Evolutionary conservation across 2,329 filamentous ascomycete species (phyloP), one percentile per base, ranked within the genome.

Genomic region (Piedraia hortae): DNA sequence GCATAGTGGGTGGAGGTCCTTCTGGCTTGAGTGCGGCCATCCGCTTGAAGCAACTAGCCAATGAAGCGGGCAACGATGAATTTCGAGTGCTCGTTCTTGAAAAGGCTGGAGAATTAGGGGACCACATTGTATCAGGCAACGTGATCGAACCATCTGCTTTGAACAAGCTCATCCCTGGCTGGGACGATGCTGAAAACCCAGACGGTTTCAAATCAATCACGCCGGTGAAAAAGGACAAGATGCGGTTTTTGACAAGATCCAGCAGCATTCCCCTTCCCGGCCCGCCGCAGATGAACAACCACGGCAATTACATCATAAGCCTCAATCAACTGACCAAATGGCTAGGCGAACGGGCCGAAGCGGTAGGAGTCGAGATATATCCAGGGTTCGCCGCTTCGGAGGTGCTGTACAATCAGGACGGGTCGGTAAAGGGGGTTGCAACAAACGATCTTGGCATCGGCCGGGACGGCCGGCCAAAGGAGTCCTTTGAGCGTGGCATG

Each of bases 251-350:
- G 28, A 93, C 82, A 20, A 72, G 80, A 51, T 71, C 56, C 24
- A 54, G 55, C 29, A 54, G 78, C 0, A 63, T 89, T 26, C 75
- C 77, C 4, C 54, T 93, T 23, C 85, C 82, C 1, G 65, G 69
- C 7, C 85, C 85, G 19, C 85, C 85, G 14, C 85, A 93, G 51
- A 97, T 97, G 85, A 65, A 80, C 53, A 97, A 97, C 44, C 63
- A 89, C 38, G 85, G 85, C 34, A 97, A 97, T 50, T 93, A 88
- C 46, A 97, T 97, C 34, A 66, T 97, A 39, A 89, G 75, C 40
- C 51, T 97, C 38, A 93, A 88, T 46, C 75, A 93, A 46, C 70
- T 97, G 39, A 72, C 73, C 26, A 88, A 82, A 48, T 97, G 85
- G 85, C 56, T 97, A 2, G 80, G 75, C 21, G 85, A 93, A 44